A percentile compares a stretch with the other conserved stretches of the same genome.
Evolutionary conservation across 129 eudicot genomes (phyloP).

Genomic region (Glebionis coronaria): DNA sequence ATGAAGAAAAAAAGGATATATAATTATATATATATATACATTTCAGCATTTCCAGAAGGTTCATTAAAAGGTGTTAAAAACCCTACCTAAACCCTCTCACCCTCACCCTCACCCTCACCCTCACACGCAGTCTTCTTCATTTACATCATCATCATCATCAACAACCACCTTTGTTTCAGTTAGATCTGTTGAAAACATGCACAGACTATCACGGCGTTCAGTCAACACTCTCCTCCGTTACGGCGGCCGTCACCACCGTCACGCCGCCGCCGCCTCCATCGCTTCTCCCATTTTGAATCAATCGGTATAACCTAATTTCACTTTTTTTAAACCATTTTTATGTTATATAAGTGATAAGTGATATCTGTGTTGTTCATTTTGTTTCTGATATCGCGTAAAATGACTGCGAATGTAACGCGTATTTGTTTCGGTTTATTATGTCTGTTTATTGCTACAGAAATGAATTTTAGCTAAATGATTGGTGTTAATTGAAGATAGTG

Average conservation of each 20-base stretch:
- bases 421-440: too few species aligned
- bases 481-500: too few species aligned
- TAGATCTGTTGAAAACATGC: conserved; percentile 46
- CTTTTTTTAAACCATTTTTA: background rate
- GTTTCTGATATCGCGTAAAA: too few species aligned
- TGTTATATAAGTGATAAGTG: background rate
- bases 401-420: too few species aligned
- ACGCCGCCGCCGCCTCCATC: conserved; percentile 32
- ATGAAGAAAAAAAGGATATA: too few species aligned
- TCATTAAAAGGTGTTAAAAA: conserved; percentile 12
- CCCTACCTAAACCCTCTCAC: conserved; percentile 12
- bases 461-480: too few species aligned
- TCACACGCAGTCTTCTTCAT: background rate
- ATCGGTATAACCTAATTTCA: conserved; percentile 30
- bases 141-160: background rate
- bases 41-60: background rate
- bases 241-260: conserved; percentile 49
- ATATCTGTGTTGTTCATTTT: too few species aligned
- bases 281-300: conserved; percentile 34
- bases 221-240: conserved; percentile 56
- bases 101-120: background rate
- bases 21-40: too few species aligned
- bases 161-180: too few species aligned
- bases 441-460: too few species aligned
- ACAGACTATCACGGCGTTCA: conserved; percentile 71